Percentiles rank a stretch among this genome's conserved stretches.
Conservation (phyloP, 208 protist genomes). For the Leishmania mexicana region DNA sequence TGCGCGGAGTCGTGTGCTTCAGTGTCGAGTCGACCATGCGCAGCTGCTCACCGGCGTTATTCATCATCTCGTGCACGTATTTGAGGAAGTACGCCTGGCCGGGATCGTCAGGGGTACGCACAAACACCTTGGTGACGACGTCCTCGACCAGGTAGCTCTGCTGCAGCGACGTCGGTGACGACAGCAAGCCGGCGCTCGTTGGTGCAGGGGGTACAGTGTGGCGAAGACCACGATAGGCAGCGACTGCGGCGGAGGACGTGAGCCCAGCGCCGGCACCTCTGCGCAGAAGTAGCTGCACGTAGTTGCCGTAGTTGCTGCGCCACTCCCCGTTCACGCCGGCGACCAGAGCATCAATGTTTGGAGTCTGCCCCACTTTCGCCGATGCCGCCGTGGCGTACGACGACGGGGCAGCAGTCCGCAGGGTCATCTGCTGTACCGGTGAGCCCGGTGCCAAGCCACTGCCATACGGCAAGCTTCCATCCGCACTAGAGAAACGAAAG, state of each 20-base stretch:
- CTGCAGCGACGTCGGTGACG: conserved; percentile 4
- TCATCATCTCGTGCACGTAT: conserved; percentile 36
- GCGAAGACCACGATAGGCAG: background rate
- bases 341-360: conserved; percentile 19
- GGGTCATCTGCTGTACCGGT: background rate
- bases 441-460: background rate
- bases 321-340: conserved; percentile 24
- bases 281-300: conserved; percentile 23
- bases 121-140: conserved; percentile 81
- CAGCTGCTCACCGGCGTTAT: conserved; percentile 40
- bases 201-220: background rate
- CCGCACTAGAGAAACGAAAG: background rate
- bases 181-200: background rate
- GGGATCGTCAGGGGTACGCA: conserved; percentile 41
- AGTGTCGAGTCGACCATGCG: conserved; percentile 38
- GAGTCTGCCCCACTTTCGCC: background rate
- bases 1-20: conserved; percentile 3
- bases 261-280: conserved; percentile 7
- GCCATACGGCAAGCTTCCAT: background rate
- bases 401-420: background rate
- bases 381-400: background rate
- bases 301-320: conserved; percentile 30
- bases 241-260: background rate
- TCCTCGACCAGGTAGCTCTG: conserved; percentile 28
- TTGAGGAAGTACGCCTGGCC: conserved; percentile 50